phyloP scores from a whole-genome alignment of 1,139 yeast species.

The Debaryomyces nepalensis region DNA sequence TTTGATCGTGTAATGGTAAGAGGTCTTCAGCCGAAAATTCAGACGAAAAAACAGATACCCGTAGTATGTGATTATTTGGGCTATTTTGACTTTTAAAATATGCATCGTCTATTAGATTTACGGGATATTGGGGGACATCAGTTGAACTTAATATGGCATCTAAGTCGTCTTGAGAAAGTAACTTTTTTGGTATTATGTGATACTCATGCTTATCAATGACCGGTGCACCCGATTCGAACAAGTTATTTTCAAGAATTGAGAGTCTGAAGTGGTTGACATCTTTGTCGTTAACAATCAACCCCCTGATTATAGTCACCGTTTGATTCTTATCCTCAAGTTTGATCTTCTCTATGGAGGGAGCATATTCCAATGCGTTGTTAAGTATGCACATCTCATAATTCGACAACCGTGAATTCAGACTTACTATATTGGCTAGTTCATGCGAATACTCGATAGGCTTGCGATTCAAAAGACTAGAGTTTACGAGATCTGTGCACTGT shows the following conservation, averaged over 20 bases:
- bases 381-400: constrained; percentile 32
- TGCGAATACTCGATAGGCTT: constrained; percentile 43
- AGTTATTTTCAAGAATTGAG: constrained; percentile 30
- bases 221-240: constrained; percentile 11
- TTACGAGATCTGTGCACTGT: constrained; percentile 16
- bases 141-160: constrained; percentile 18
- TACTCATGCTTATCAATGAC: constrained; percentile 40
- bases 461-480: constrained; percentile 31
- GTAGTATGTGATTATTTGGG: constrained; percentile 32
- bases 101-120: constrained; percentile 38
- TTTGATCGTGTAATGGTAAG: constrained; percentile 30
- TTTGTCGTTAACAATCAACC: constrained; percentile 31
- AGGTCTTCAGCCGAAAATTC: constrained; percentile 39
- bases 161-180: constrained; percentile 35
- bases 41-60: constrained; percentile 36
- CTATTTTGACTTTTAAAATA: constrained; percentile 35
- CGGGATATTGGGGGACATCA: constrained; percentile 14
- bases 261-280: constrained; percentile 40
- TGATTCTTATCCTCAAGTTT: constrained; percentile 26
- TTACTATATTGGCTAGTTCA: constrained; percentile 28
- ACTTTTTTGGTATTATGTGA: constrained; percentile 33
- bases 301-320: constrained; percentile 36
- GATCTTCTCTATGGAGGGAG: constrained; percentile 33
- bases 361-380: constrained; percentile 38
- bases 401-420: constrained; percentile 15